phyloP scores from a whole-genome alignment of 345 rosid species.

The Boechera stricta region DNA sequence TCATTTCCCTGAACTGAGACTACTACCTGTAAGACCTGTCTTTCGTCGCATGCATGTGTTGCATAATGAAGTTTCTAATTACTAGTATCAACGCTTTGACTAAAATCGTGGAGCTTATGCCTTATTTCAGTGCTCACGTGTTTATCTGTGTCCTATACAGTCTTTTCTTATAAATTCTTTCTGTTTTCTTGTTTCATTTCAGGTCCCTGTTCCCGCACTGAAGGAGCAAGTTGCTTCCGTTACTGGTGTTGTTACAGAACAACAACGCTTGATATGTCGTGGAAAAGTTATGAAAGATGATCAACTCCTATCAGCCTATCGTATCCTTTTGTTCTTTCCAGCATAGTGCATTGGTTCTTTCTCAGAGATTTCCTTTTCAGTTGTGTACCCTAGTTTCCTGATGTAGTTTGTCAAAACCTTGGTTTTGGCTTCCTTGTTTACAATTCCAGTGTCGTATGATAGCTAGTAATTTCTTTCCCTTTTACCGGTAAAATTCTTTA shows the following conservation, averaged over 20 bases:
- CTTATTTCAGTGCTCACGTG: slow-evolving; percentile 11
- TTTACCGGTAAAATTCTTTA: slow-evolving; percentile 29
- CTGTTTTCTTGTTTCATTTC: slow-evolving; percentile 16
- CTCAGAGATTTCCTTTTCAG: not conserved
- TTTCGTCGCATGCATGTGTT: slow-evolving; percentile 10
- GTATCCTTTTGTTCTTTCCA: slow-evolving; percentile 54
- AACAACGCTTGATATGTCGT: slow-evolving; percentile 67
- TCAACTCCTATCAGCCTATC: slow-evolving; percentile 65
- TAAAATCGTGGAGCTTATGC: slow-evolving; percentile 8
- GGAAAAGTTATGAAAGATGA: slow-evolving; percentile 67
- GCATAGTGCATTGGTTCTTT: not conserved
- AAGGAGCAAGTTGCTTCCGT: slow-evolving; percentile 67
- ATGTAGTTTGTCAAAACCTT: slow-evolving; percentile 14
- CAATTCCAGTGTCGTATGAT: not conserved
- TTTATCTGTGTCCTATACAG: not conserved
- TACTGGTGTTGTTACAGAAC: slow-evolving; percentile 61
- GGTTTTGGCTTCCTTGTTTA: not conserved
- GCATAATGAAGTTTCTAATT: slow-evolving; percentile 7
- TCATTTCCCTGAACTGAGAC: not conserved
- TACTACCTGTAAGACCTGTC: not conserved
- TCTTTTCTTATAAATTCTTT: slow-evolving; percentile 9
- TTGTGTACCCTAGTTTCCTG: slow-evolving; percentile 17
- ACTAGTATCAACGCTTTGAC: not conserved
- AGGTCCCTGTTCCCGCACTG: slow-evolving; percentile 71
- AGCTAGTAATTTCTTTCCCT: not conserved